Evolutionary conservation across 345 rosid genomes (phyloP).

Genomic region (Pugionium dolabratum): DNA sequence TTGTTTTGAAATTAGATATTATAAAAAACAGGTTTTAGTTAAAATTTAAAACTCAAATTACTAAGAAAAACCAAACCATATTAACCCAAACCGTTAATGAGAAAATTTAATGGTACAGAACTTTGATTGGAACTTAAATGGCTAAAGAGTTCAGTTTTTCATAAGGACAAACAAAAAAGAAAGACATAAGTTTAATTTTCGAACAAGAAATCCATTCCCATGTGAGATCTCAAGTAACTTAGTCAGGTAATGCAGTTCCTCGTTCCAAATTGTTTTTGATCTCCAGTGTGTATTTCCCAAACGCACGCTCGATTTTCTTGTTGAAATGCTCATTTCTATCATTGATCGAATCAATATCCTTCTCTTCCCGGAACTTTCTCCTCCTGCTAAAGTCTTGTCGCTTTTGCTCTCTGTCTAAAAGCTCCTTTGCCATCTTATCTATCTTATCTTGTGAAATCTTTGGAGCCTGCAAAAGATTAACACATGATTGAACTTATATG

Average conservation of each 20-base stretch:
- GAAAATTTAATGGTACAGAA: constrained; percentile 14
- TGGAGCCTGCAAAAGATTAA: constrained; percentile 61
- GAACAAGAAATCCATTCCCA: constrained; percentile 19
- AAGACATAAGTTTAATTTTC: constrained; percentile 11
- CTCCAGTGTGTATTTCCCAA: constrained; percentile 93
- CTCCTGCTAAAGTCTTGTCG: constrained; percentile 82
- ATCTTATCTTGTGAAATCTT: constrained; percentile 73
- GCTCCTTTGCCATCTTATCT: constrained; percentile 86
- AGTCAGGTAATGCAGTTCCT: constrained; percentile 98
- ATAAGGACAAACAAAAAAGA: constrained; percentile 19
- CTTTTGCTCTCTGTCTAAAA: constrained; percentile 72
- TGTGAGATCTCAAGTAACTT: constrained; percentile 38
- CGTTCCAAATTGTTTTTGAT: constrained; percentile 96
- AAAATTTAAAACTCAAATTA: too few relatives aligned
- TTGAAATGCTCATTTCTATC: constrained; percentile 99
- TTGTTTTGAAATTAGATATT: too few relatives aligned
- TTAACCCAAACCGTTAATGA: too few relatives aligned
- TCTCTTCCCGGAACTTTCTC: constrained; percentile 87
- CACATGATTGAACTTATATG: neutral
- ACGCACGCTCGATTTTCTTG: constrained; percentile 96
- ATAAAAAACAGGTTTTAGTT: too few relatives aligned
- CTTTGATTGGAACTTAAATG: constrained; percentile 8
- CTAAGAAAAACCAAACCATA: neutral
- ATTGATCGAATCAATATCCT: constrained; percentile 94
- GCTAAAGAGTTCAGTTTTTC: constrained; percentile 2